phyloP scores from a whole-genome alignment of 2,329 filamentous ascomycete genomes.

The Zasmidium cellare region DNA sequence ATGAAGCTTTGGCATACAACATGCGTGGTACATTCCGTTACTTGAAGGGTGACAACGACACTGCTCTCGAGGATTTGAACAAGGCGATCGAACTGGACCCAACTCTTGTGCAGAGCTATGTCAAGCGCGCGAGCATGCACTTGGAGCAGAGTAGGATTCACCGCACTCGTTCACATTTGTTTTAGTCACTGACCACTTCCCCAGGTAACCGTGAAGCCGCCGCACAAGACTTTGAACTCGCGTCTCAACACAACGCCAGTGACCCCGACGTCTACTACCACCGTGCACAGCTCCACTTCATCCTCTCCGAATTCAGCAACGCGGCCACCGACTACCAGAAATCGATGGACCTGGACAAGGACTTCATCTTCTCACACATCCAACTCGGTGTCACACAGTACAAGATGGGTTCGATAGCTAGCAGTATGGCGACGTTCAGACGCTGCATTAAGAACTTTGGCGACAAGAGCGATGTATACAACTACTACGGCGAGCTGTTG shows the following conservation, averaged over 20 bases:
- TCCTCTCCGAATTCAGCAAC: slow-evolving; percentile 87
- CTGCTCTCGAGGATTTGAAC: slow-evolving; percentile 81
- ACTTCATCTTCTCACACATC: slow-evolving; percentile 99
- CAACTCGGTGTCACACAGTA: slow-evolving; percentile 99
- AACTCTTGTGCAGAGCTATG: slow-evolving; percentile 89
- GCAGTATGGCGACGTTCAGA: slow-evolving; percentile 97
- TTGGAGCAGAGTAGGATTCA: slow-evolving; percentile 74
- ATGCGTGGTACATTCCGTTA: slow-evolving; percentile 96
- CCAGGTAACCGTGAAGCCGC: slow-evolving; percentile 80
- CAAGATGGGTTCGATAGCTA: slow-evolving; percentile 98
- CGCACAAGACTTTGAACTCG: slow-evolving; percentile 81
- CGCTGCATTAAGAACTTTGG: slow-evolving; percentile 98
- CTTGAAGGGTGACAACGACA: slow-evolving; percentile 80
- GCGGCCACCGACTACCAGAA: slow-evolving; percentile 99
- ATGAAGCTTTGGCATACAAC: slow-evolving; percentile 92
- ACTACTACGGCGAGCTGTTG: slow-evolving; percentile 97
- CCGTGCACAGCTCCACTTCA: slow-evolving; percentile 96
- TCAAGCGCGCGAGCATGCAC: slow-evolving; percentile 98
- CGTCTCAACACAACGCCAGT: slow-evolving; percentile 77
- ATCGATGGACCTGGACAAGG: slow-evolving; percentile 92
- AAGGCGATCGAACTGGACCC: slow-evolving; percentile 91
- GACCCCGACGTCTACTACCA: slow-evolving; percentile 99
- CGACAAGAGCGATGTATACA: slow-evolving; percentile 95
- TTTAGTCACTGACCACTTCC: slow-evolving; percentile 33
- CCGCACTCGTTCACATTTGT: neutral